Evolutionary conservation across 2,329 filamentous ascomycete species (phyloP).

Genomic region (Aciculosporium take): DNA sequence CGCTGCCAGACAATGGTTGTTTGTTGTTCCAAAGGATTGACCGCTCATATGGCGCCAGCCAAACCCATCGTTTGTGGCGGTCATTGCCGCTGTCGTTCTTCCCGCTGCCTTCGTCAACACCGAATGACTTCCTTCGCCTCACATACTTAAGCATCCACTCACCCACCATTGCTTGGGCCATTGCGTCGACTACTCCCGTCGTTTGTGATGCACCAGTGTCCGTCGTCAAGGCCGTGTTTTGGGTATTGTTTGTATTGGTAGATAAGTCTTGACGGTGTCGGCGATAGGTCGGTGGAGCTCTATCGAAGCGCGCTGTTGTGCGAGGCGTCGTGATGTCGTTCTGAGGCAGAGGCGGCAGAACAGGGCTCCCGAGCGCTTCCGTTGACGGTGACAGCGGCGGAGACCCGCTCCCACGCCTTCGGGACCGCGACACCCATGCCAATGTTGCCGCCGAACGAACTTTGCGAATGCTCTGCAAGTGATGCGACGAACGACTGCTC

Average conservation of each 20-base stretch:
- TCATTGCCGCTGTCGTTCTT: conserved; percentile 59
- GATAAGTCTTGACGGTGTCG: conserved; percentile 44
- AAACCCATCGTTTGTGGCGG: conserved; percentile 94
- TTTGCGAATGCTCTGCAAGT: conserved; percentile 57
- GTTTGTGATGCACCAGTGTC: conserved; percentile 47
- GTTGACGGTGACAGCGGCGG: conserved; percentile 54
- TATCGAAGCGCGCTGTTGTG: conserved; percentile 28
- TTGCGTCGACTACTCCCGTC: conserved; percentile 81
- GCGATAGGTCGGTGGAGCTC: conserved; percentile 26
- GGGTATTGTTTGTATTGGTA: conserved; percentile 34
- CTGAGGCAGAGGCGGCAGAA: conserved; percentile 55
- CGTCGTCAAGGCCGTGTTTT: conserved; percentile 25
- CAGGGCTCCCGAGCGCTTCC: conserved; percentile 53
- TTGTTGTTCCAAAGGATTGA: conserved; percentile 98
- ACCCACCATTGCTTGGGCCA: conserved; percentile 95
- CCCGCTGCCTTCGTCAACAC: conserved; percentile 52
- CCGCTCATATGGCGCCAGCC: conserved; percentile 91
- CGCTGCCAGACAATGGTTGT: conserved; percentile 77
- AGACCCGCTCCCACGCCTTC: conserved; percentile 42
- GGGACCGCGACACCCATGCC: conserved; percentile 36
- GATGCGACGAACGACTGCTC: conserved; percentile 34
- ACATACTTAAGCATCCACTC: conserved; percentile 96
- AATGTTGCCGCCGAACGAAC: conserved; percentile 70
- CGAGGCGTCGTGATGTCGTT: conserved; percentile 56
- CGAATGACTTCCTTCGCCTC: conserved; percentile 78